Percentiles rank a stretch among this genome's conserved stretches.
Evolutionary conservation across 345 rosid species (phyloP).

Genomic region (Erysimum cheiranthoides): DNA sequence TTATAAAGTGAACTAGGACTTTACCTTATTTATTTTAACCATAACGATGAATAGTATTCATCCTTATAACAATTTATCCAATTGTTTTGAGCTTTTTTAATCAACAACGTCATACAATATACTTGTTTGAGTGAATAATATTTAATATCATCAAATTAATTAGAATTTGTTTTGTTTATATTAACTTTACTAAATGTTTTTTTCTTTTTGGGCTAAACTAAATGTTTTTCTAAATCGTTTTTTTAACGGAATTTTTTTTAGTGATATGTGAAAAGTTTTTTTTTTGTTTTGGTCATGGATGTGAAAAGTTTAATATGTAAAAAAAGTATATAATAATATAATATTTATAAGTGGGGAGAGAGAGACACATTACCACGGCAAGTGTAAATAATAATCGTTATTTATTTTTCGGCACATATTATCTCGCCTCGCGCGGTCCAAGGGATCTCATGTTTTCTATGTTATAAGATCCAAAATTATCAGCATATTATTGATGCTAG

Average conservation of each 20-base stretch:
- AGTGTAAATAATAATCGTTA: background rate
- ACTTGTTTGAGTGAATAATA: background rate
- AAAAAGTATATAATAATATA: too few species aligned
- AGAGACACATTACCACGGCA: background rate
- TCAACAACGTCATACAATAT: background rate
- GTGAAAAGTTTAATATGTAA: background rate
- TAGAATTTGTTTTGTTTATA: background rate
- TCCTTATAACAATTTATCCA: background rate
- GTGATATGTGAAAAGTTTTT: background rate
- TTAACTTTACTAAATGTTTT: background rate
- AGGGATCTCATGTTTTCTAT: conserved; percentile 8
- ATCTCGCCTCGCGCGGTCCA: background rate
- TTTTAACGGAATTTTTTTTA: background rate
- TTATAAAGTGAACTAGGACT: background rate
- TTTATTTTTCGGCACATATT: conserved; percentile 2
- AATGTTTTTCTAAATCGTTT: background rate
- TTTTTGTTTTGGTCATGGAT: too few species aligned
- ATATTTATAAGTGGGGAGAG: background rate
- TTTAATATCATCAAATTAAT: background rate
- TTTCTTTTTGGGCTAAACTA: too few species aligned
- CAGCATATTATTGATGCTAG: background rate
- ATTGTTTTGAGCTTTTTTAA: background rate
- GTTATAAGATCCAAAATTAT: conserved; percentile 11
- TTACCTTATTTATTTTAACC: background rate
- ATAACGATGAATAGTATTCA: background rate